Conservation (phyloP, 305 asterid species). For the Andrographis paniculata region DNA sequence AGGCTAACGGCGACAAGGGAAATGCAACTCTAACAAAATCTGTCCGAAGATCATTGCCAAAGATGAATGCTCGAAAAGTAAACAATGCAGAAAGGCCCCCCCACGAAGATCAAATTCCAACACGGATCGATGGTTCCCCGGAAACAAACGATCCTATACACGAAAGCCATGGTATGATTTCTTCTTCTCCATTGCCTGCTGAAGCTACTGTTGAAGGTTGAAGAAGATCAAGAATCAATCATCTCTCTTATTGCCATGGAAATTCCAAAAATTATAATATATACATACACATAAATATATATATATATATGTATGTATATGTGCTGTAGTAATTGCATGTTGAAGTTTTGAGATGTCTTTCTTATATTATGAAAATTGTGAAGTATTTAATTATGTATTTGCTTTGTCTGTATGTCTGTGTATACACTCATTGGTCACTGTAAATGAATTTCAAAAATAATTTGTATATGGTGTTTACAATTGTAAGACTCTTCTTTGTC, state of each 20-base stretch:
- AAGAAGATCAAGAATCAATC: no score
- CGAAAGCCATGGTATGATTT: slow-evolving; percentile 9
- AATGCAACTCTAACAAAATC: slow-evolving; percentile 20
- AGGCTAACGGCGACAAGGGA: slow-evolving; percentile 17
- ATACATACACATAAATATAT: no score
- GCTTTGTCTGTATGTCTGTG: no score
- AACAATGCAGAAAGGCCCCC: slow-evolving; percentile 17
- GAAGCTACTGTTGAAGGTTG: slow-evolving; percentile 35
- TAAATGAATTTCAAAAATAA: no score
- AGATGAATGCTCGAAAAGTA: slow-evolving; percentile 20
- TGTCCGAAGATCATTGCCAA: slow-evolving; percentile 22
- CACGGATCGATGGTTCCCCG: slow-evolving; percentile 1
- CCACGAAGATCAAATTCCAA: slow-evolving; percentile 10
- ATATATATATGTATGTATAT: no score
- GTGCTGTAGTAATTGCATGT: not conserved
- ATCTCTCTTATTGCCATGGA: no score
- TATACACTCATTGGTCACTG: no score
- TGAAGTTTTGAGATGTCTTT: not conserved
- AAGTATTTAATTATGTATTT: no score
- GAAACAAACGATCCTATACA: slow-evolving; percentile 14
- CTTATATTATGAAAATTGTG: not conserved
- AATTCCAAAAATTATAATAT: no score
- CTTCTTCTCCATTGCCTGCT: slow-evolving; percentile 18
- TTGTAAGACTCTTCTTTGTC: no score
- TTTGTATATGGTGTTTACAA: no score